Base-by-base conservation (phyloP, 2,329 filamentous ascomycete species). In the Seiridium unicorne region DNA sequence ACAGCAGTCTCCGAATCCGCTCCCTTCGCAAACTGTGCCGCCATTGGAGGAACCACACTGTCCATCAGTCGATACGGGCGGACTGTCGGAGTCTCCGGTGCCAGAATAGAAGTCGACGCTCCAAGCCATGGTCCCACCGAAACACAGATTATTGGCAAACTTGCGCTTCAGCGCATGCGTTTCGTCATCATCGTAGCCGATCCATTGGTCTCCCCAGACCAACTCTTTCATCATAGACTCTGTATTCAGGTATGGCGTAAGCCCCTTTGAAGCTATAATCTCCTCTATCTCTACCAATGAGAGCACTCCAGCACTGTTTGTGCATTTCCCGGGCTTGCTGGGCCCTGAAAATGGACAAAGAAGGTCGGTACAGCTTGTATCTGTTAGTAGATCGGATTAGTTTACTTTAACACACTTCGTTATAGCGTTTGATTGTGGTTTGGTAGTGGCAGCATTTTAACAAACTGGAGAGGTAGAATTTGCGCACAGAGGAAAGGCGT, bases 81-180 rank as follows among this genome's bases (percentile, higher is more conserved):
- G 18, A 44, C n/a, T 51, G 51, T 1, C 46, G 44, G 38, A 51
- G 35, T 13, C 36, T 31, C 44, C 38, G 11, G 31, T 57, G 5
- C 38, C 32, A 44, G 26, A 32, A 32, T 35, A 36, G 18, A 69
- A 64, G 35, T 73, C 72, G 53, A 71, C 57, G 44, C 60, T 66
- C 73, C 73, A 75, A 10, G 67, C 65, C 69, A 74, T 72, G 26
- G 67, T 70, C 34, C 72, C 73, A 7, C 72, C 70, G 44, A 76
- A 69, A 62, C 72, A 74, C 5, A 57, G 53, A 26, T 57, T 57
- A 46, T 68, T 63, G 3, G 72, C 72, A 55, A 62, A 72, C 0
- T 55, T 51, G 46, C 64, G 65, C 64, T 75, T 75, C 53, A 65
- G 10, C 1, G 60, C 63, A 18, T 63, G 61, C 0, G 69, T 72